Conservation (phyloP, 2,329 filamentous ascomycete genomes). For the Nannizziopsis barbatae region DNA sequence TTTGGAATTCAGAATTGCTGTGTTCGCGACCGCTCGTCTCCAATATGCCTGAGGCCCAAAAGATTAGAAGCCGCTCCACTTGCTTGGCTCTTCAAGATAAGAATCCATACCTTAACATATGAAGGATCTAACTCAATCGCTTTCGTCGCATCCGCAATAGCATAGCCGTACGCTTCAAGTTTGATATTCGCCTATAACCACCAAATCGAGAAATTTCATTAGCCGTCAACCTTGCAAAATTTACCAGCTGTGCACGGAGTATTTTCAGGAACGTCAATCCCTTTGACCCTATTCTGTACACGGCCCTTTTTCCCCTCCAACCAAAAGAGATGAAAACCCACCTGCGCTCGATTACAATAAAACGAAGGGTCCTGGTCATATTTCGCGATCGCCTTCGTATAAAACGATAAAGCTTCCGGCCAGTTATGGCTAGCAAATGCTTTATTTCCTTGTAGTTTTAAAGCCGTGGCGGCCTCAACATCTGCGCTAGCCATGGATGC, state of each 20-base stretch:
- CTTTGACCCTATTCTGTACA: too few species aligned
- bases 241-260: neutral
- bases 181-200: slow-evolving; percentile 72
- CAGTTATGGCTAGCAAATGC: slow-evolving; percentile 84
- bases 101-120: slow-evolving; percentile 63
- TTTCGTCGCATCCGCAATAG: slow-evolving; percentile 78
- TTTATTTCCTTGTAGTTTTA: slow-evolving; percentile 92
- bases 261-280: neutral
- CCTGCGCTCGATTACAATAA: slow-evolving; percentile 90
- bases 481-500: slow-evolving; percentile 32
- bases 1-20: slow-evolving; percentile 76
- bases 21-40: slow-evolving; percentile 79
- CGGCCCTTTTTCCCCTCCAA: neutral
- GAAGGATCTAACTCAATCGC: slow-evolving; percentile 80
- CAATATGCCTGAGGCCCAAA: slow-evolving; percentile 63
- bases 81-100: neutral
- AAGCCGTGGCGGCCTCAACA: slow-evolving; percentile 59
- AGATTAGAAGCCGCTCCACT: neutral
- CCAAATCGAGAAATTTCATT: slow-evolving; percentile 4
- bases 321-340: slow-evolving; percentile 34
- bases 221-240: neutral
- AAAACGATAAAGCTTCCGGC: slow-evolving; percentile 67
- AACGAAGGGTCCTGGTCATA: slow-evolving; percentile 78
- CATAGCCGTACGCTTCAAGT: slow-evolving; percentile 87
- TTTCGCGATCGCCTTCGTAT: slow-evolving; percentile 75